Evolutionary conservation across 148 eudicot species (phyloP).

Genomic region (Amaranthus palmeri): DNA sequence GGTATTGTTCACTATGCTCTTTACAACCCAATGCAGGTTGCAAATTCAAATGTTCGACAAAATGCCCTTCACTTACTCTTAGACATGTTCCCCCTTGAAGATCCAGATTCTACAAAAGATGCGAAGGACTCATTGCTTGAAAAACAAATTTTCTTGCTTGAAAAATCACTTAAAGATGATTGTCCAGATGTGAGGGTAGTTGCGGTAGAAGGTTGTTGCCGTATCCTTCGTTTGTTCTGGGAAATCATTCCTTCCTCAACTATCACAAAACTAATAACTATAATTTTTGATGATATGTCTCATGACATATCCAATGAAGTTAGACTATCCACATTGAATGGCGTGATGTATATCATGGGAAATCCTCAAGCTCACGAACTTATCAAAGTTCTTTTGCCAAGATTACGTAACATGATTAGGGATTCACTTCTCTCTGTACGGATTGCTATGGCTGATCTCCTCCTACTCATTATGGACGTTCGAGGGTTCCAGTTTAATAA

Average conservation of each 20-base stretch:
- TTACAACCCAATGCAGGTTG: constrained; percentile 47
- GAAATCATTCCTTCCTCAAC: constrained; percentile 81
- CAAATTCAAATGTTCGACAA: constrained; percentile 96
- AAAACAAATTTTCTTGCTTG: constrained; percentile 77
- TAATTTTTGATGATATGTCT: constrained; percentile 70
- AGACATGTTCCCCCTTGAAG: constrained; percentile 94
- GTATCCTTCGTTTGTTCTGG: constrained; percentile 84
- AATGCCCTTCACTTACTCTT: constrained; percentile 85
- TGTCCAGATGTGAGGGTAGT: constrained; percentile 84
- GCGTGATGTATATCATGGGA: constrained; percentile 72
- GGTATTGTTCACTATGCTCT: not conserved
- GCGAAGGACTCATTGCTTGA: constrained; percentile 68
- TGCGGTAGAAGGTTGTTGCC: constrained; percentile 94
- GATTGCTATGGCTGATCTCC: constrained; percentile 65
- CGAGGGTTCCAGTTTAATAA: constrained; percentile 80
- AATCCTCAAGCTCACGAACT: constrained; percentile 94
- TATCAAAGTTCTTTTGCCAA: constrained; percentile 84
- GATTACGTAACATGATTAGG: constrained; percentile 56
- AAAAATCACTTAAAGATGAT: constrained; percentile 71
- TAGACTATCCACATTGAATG: constrained; percentile 82
- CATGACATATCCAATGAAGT: constrained; percentile 64
- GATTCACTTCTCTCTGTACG: constrained; percentile 64
- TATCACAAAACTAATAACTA: constrained; percentile 70
- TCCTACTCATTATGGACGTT: constrained; percentile 58
- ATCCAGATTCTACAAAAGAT: constrained; percentile 88